Percentiles rank a stretch among this genome's conserved stretches.
Conservation (phyloP, 768 basidiomycete species). For the Pleurotus eryngii region DNA sequence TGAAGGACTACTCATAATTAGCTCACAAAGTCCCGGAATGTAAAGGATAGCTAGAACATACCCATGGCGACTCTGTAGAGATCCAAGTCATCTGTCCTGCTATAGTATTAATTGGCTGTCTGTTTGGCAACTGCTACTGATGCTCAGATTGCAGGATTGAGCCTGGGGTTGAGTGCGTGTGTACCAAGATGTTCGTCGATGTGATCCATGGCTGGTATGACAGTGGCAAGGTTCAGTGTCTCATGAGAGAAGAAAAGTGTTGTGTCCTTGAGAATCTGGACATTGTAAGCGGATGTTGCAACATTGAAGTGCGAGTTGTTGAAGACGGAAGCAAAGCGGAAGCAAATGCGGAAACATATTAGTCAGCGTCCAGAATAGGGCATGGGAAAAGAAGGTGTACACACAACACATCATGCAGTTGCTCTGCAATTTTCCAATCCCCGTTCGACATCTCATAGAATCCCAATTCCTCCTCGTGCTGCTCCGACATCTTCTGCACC, state of each 20-base stretch:
- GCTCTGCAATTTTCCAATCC: constrained; percentile 24
- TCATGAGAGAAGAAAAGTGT: constrained; percentile 21
- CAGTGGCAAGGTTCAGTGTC: constrained; percentile 18
- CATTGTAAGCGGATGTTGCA: no score
- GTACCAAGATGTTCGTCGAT: constrained; percentile 21
- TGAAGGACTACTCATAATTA: constrained; percentile 25
- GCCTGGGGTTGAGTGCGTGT: not conserved
- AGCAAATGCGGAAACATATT: not conserved
- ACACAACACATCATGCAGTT: constrained; percentile 22
- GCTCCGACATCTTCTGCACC: constrained; percentile 19
- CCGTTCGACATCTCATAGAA: constrained; percentile 14
- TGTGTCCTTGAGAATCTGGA: constrained; percentile 23
- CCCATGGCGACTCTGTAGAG: constrained; percentile 22
- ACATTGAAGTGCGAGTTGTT: not conserved
- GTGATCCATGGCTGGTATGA: constrained; percentile 31
- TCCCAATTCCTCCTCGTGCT: constrained; percentile 8
- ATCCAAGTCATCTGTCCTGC: constrained; percentile 15
- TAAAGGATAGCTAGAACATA: constrained; percentile 3
- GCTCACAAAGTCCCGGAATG: no score
- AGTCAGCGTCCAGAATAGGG: not conserved
- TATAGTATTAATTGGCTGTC: constrained; percentile 23
- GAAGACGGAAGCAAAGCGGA: not conserved
- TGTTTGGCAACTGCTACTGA: constrained; percentile 18
- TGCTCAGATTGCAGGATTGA: constrained; percentile 11
- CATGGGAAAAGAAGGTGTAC: constrained; percentile 7